These are phyloP conservation scores for Corymbia maculata DNA, from an alignment of 345 rosid species.

Conservation along the genomic window DNA sequence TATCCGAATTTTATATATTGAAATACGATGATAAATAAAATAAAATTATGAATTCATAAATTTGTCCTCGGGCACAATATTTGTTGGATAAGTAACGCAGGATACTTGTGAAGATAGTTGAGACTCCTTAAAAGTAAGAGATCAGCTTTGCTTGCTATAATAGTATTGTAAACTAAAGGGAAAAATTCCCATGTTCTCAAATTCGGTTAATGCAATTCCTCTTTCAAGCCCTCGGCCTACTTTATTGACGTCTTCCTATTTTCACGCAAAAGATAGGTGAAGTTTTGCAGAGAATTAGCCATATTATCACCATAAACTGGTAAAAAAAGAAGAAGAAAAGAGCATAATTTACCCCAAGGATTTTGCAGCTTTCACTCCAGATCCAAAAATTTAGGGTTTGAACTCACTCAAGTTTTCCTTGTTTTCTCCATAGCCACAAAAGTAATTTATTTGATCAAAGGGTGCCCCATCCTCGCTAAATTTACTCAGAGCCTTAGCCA, in stretches of 20 bases:
- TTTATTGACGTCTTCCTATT: not conserved
- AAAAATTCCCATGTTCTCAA: not conserved
- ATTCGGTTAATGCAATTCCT: not conserved
- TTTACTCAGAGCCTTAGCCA: not conserved
- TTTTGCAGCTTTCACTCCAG: not conserved
- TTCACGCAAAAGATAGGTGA: not conserved
- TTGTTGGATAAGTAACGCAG: not conserved
- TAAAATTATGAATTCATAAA: not conserved
- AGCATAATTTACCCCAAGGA: not conserved
- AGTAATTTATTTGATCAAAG: not conserved
- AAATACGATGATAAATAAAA: not conserved
- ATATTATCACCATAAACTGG: no score
- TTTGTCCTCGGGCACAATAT: not conserved
- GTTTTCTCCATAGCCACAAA: not conserved
- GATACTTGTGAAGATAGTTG: not conserved
- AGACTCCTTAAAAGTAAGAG: not conserved
- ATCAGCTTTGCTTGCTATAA: not conserved
- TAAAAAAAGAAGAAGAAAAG: no score
- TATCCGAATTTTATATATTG: not conserved
- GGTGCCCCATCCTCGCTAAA: not conserved
- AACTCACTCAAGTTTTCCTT: not conserved
- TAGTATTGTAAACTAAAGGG: not conserved
- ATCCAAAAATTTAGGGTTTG: not conserved
- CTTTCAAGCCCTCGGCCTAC: not conserved
- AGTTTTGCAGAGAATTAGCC: not conserved